phyloP scores from a whole-genome alignment of 2,329 filamentous ascomycete species.

The Fusarium scirpi region DNA sequence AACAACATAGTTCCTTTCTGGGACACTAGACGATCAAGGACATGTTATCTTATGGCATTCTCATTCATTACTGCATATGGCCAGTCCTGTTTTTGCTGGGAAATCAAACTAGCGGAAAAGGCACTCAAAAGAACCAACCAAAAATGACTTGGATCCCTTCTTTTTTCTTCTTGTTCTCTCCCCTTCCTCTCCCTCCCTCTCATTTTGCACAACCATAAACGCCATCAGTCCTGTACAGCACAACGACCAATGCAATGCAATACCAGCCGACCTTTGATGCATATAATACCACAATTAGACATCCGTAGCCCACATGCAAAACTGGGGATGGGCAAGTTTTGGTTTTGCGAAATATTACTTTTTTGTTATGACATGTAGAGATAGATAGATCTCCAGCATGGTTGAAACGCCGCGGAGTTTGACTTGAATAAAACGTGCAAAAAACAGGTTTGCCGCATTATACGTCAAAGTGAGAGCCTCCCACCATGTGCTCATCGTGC shows the following conservation, averaged over 20 bases:
- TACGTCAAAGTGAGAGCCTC: constrained; percentile 72
- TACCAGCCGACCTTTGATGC: constrained; percentile 46
- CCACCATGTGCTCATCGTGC: constrained; percentile 74
- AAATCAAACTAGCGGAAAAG: constrained; percentile 35
- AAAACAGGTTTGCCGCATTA: constrained; percentile 53
- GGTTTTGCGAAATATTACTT: constrained; percentile 48
- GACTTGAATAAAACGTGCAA: constrained; percentile 34
- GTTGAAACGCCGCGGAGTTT: constrained; percentile 44
- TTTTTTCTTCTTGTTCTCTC: background rate
- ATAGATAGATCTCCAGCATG: constrained; percentile 41
- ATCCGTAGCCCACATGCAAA: constrained; percentile 45
- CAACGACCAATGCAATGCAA: constrained; percentile 49
- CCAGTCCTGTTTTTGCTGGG: constrained; percentile 31
- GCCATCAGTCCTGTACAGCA: constrained; percentile 46
- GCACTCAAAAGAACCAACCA: constrained; percentile 16
- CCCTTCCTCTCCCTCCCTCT: background rate
- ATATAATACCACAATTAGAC: constrained; percentile 53
- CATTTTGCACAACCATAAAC: constrained; percentile 47
- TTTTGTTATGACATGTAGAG: constrained; percentile 45
- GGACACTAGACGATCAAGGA: background rate
- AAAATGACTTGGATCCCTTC: constrained; percentile 19
- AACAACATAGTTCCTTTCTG: constrained; percentile 2
- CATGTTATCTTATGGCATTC: constrained; percentile 28
- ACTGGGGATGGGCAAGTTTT: constrained; percentile 20
- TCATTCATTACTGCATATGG: constrained; percentile 41